Evolutionary conservation across 2,329 filamentous ascomycete species (phyloP), one percentile per base, ranked within the genome.

Genomic region (Acrocalymma vagum): DNA sequence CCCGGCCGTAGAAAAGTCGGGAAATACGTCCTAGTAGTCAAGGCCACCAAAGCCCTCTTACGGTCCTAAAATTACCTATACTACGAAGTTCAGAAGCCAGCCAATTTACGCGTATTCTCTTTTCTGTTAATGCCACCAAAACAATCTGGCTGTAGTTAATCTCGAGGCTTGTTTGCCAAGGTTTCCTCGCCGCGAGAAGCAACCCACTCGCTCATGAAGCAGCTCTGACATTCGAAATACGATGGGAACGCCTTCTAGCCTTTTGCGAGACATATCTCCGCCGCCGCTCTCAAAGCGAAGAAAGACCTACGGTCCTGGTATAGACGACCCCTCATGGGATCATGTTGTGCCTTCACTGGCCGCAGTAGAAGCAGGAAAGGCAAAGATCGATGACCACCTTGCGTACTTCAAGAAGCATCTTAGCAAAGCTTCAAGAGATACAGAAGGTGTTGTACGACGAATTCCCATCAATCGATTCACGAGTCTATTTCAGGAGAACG

Each of bases 351-450:
- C 50, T n/a, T 48, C 43, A n/a, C 35, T 62, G 3, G 77, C 78
- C 14, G 73, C 74, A 10, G 72, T 82, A 4, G 78, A 82, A 67
- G 77, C 79, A 24, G 79, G 78, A 7, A 51, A 76, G 50, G 65
- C 72, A 5, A 51, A 69, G 25, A 70, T 80, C n/a, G 56, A 65
- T 5, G 68, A 82, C 38, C 77, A 79, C 47, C 63, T 81, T 3
- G 55, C 60, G 3, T 76, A 77, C 51, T 78, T 81, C 55, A 71
- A 71, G 16, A 51, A 65, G 6, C 72, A 72, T 29, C 63, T 81
- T 2, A 52, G 59, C 13, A 47, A 58, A 26, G 62, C 62, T 3
- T 60, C 63, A 9, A 48, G 56, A 16, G 41, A 60, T 9, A 37
- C 41, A 7, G 6, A 49, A 4, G 16, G 39, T 9, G 33, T 38